Conservation (phyloP, 2,329 filamentous ascomycete species). For the Alternaria gaisen region DNA sequence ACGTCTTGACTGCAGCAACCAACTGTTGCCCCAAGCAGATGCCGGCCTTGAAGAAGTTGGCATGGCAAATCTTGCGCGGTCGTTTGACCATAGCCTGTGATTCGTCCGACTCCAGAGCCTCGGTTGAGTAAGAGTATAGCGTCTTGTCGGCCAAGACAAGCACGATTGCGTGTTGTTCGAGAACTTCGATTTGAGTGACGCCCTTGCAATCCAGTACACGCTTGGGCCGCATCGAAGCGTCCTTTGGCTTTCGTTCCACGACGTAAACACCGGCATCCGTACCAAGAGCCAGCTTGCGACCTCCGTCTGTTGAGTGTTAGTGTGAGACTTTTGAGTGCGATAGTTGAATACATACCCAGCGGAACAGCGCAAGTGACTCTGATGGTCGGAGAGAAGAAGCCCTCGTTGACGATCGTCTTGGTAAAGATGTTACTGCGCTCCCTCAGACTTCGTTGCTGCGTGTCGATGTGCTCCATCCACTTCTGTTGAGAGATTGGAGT, state of each 20-base stretch:
- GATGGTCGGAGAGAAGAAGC: conserved; percentile 89
- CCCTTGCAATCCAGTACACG: conserved; percentile 85
- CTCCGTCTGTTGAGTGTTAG: conserved; percentile 73
- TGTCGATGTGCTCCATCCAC: conserved; percentile 95
- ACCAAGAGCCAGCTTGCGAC: conserved; percentile 91
- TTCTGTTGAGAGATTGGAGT: conserved; percentile 89
- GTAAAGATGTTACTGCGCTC: conserved; percentile 77
- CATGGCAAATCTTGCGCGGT: conserved; percentile 96
- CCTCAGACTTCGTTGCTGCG: conserved; percentile 85
- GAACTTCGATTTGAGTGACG: conserved; percentile 93
- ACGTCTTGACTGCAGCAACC: conserved; percentile 96
- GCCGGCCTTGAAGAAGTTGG: conserved; percentile 97
- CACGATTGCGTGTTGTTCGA: conserved; percentile 93
- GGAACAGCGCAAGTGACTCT: conserved; percentile 95
- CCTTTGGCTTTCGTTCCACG: conserved; percentile 88
- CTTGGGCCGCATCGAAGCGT: conserved; percentile 74
- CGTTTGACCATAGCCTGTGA: conserved; percentile 77
- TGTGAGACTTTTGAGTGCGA: not conserved
- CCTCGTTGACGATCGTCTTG: conserved; percentile 75
- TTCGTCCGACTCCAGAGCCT: conserved; percentile 86
- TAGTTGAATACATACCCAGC: conserved; percentile 69
- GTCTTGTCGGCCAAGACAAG: conserved; percentile 94
- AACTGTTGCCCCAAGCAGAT: conserved; percentile 94
- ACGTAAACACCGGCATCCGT: conserved; percentile 95
- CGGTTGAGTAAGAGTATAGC: conserved; percentile 85